Conservation (phyloP, 495 filamentous ascomycete species). For the Aspergillus wentii region DNA sequence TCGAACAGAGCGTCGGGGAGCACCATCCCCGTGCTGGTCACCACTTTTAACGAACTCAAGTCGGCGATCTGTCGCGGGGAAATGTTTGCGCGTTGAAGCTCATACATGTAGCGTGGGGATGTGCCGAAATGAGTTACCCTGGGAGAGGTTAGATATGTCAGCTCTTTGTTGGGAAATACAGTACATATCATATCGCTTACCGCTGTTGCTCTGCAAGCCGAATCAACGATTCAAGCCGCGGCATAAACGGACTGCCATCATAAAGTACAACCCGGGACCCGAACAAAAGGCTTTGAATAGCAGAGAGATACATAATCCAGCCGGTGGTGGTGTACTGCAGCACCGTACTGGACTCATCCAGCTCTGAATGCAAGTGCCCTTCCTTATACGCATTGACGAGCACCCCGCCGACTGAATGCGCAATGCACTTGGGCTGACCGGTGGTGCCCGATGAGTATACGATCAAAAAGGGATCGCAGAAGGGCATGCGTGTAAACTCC, state of each 20-base stretch:
- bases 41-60: conserved; percentile 50
- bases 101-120: conserved; percentile 69
- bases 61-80: conserved; percentile 56
- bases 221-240: conserved; percentile 55
- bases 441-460: conserved; percentile 72
- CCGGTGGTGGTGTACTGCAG: conserved; percentile 64
- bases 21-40: conserved; percentile 75
- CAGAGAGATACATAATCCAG: conserved; percentile 80
- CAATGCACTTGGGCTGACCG: conserved; percentile 70
- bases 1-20: conserved; percentile 66
- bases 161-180: conserved; percentile 10
- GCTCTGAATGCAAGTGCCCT: conserved; percentile 51
- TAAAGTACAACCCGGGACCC: conserved; percentile 62
- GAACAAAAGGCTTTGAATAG: conserved; percentile 45
- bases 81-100: conserved; percentile 56
- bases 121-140: conserved; percentile 57
- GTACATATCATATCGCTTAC: conserved; percentile 30
- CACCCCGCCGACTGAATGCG: conserved; percentile 62
- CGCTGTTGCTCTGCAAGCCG: conserved; percentile 52
- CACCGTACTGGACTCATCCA: conserved; percentile 40
- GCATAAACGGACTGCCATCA: conserved; percentile 73
- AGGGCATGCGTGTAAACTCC: conserved; percentile 55
- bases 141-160: conserved; percentile 1
- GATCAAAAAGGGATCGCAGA: conserved; percentile 66
- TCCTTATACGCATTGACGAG: conserved; percentile 59